phyloP scores from a whole-genome alignment of 192 early-diverging fungal genomes.

The Mortierella hygrophila region DNA sequence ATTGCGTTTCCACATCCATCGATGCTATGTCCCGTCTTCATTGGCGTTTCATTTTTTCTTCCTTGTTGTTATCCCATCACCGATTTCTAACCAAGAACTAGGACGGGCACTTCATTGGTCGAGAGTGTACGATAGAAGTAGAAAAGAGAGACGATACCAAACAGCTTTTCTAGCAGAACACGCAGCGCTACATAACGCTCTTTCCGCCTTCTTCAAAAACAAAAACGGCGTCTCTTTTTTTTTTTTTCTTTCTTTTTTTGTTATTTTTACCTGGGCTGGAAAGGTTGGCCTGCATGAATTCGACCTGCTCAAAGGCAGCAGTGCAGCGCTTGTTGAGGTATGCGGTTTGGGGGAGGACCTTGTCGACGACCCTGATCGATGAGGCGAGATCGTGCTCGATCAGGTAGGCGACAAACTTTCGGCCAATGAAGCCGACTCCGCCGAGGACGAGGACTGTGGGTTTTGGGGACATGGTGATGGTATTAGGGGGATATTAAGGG shows the following conservation, averaged over 20 bases:
- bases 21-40: background rate
- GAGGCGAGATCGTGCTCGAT: constrained; percentile 74
- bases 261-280: constrained; percentile 70
- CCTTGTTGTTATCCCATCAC: background rate
- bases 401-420: constrained; percentile 80
- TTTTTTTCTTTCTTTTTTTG: background rate
- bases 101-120: background rate
- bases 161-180: background rate
- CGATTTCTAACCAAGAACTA: background rate
- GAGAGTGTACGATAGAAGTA: background rate
- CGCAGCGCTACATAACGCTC: background rate
- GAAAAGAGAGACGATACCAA: background rate
- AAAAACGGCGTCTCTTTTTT: background rate
- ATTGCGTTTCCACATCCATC: background rate
- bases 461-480: constrained; percentile 53
- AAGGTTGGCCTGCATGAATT: constrained; percentile 86
- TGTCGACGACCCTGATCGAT: constrained; percentile 82
- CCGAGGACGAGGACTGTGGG: constrained; percentile 83
- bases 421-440: constrained; percentile 88
- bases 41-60: background rate
- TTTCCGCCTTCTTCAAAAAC: background rate
- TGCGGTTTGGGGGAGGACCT: constrained; percentile 84
- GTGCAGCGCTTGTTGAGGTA: constrained; percentile 75
- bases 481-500: constrained; percentile 9
- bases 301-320: constrained; percentile 77